Percentiles rank a stretch among this genome's conserved stretches.
These are phyloP conservation scores for Anacardium occidentale DNA, from an alignment of 345 rosid genomes.

Conservation along the genomic window DNA sequence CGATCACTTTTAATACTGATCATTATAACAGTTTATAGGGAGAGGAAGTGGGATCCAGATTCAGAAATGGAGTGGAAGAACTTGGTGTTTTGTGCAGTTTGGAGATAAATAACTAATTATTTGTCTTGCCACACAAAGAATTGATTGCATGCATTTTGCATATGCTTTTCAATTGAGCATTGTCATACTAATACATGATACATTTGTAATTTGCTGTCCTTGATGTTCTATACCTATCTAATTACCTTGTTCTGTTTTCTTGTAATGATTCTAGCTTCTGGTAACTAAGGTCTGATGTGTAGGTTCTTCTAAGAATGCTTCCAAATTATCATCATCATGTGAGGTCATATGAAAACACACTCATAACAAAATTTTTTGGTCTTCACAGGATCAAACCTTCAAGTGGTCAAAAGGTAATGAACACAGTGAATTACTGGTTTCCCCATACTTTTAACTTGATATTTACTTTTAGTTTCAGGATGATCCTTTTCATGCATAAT, in stretches of 20 bases:
- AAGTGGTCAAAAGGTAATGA: conserved; percentile 89
- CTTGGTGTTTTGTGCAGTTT: background rate
- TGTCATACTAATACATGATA: background rate
- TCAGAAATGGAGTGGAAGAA: background rate
- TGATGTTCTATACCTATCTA: conserved; percentile 9
- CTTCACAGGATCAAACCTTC: conserved; percentile 98
- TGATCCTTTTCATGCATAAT: background rate
- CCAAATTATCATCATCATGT: conserved; percentile 94
- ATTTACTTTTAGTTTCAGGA: background rate
- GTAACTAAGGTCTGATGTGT: conserved; percentile 30
- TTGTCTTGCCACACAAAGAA: background rate
- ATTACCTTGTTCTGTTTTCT: conserved; percentile 11
- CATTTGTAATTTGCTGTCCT: background rate
- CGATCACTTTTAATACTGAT: background rate
- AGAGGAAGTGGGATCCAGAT: background rate
- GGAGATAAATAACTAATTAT: background rate
- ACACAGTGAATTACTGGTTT: background rate
- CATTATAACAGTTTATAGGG: background rate
- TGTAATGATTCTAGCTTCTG: conserved; percentile 11
- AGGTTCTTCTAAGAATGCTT: conserved; percentile 97
- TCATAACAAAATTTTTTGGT: conserved; percentile 95
- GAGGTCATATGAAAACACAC: conserved; percentile 84
- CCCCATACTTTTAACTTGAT: background rate
- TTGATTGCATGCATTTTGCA: conserved; percentile 3
- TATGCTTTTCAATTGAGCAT: background rate